phyloP scores from a whole-genome alignment of 768 basidiomycete genomes.

The Fistulinella prunicolor region DNA sequence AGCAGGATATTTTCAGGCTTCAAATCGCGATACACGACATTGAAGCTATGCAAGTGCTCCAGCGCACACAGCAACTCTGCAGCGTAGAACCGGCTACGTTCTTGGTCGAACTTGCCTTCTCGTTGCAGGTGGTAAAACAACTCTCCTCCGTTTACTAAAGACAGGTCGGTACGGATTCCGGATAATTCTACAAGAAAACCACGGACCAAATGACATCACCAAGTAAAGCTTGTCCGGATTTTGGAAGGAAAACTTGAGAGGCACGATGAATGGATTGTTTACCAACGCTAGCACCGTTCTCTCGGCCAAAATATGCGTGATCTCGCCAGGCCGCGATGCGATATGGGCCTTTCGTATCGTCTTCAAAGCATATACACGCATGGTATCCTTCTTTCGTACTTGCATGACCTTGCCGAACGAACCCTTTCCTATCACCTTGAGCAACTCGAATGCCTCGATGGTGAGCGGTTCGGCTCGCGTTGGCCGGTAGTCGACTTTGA shows the following conservation, averaged over 20 bases:
- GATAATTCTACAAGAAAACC: background rate
- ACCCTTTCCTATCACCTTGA: slow-evolving; percentile 98
- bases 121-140: slow-evolving; percentile 96
- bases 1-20: too few species aligned
- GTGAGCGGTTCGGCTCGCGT: slow-evolving; percentile 78
- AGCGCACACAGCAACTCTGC: slow-evolving; percentile 95
- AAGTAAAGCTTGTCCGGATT: slow-evolving; percentile 96
- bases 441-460: slow-evolving; percentile 95
- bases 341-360: slow-evolving; percentile 98
- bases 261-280: slow-evolving; percentile 98
- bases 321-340: slow-evolving; percentile 92
- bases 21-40: slow-evolving; percentile 99
- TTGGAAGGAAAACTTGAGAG: slow-evolving; percentile 99
- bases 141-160: slow-evolving; percentile 91
- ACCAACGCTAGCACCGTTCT: slow-evolving; percentile 95
- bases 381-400: slow-evolving; percentile 97
- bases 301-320: slow-evolving; percentile 97
- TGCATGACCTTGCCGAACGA: slow-evolving; percentile 99
- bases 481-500: slow-evolving; percentile 93
- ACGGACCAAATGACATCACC: slow-evolving; percentile 91
- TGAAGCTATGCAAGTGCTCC: slow-evolving; percentile 95
- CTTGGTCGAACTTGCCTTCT: slow-evolving; percentile 94
- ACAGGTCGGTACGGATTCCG: slow-evolving; percentile 1
- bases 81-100: slow-evolving; percentile 93
- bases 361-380: slow-evolving; percentile 96